Base-by-base conservation (phyloP, 495 filamentous ascomycete species). In the Xylaria sp. region DNA sequence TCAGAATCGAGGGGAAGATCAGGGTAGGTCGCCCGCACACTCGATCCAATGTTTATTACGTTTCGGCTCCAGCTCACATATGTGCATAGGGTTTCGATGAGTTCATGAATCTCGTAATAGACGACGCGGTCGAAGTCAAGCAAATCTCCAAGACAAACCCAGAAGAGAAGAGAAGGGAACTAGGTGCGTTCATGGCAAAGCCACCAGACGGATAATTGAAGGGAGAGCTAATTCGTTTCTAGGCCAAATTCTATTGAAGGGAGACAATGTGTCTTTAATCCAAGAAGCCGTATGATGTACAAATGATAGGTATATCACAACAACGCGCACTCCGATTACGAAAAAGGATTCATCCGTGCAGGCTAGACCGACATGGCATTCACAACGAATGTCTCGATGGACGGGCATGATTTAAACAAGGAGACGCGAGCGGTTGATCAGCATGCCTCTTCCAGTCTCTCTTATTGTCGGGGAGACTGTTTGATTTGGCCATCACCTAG, bases 91-190 rank as follows among this genome's bases (percentile, higher is more conserved):
- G 94, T 41, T 99, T 97, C 73, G 96, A 99, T 80, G 96, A 99
- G 80, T 99, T 98, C 82, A 98, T 99, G 97, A 99, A 99, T 81
- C 86, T 99, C 52, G 96, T 98, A 41, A 88, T 98, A 63, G 95
- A 97, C 77, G 93, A 99, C 76, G 96, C 96, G 44, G 89, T 97
- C 67, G 96, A 98, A 82, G 93, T 99, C 46, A 93, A 92, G 81
- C 87, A 91, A 78, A 85, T 92, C 65, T 93, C 91, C 64, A 97
- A 97, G 84, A 90, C 88, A 14, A 90, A 92, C 67, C 76, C 82
- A 19, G 89, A 89, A 53, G 95, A 97, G 82, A 91, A 87, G 74
- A 87, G 94, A 74, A 87, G 93, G 73, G 87, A 89, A 29, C 78
- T 98, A 50, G 97, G 96, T 97, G 87, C 74, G 90, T 78, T 67